Evolutionary conservation across 2,329 filamentous ascomycete species (phyloP).

Genomic region (Dactylellina sp.): DNA sequence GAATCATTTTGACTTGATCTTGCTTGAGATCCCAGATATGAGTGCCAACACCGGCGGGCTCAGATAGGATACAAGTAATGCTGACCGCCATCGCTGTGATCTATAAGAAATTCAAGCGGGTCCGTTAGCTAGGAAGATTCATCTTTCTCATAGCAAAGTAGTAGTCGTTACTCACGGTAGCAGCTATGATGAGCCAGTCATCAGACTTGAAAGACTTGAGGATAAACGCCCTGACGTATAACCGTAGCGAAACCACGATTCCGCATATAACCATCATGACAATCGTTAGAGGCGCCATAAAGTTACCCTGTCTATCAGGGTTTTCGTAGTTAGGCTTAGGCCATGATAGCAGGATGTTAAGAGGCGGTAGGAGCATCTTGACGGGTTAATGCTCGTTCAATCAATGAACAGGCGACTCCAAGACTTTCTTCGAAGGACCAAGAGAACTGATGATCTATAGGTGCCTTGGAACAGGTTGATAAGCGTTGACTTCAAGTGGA

Average conservation of each 20-base stretch:
- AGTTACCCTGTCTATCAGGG: slow-evolving; percentile 42
- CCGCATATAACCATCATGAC: slow-evolving; percentile 64
- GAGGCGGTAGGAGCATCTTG: slow-evolving; percentile 44
- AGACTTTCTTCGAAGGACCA: background rate
- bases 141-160: background rate
- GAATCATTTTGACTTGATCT: slow-evolving; percentile 32
- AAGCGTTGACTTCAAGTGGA: no score
- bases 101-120: background rate
- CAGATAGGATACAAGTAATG: slow-evolving; percentile 44
- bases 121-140: slow-evolving; percentile 5
- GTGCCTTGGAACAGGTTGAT: background rate
- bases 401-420: slow-evolving; percentile 31
- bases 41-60: slow-evolving; percentile 36
- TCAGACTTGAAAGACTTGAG: slow-evolving; percentile 62
- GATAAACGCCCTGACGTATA: slow-evolving; percentile 64
- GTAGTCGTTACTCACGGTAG: slow-evolving; percentile 58
- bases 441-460: background rate
- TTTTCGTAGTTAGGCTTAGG: slow-evolving; percentile 47
- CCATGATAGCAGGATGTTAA: slow-evolving; percentile 35
- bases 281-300: slow-evolving; percentile 58
- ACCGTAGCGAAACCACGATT: slow-evolving; percentile 63
- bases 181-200: slow-evolving; percentile 61
- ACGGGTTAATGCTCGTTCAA: slow-evolving; percentile 16
- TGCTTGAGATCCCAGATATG: slow-evolving; percentile 46
- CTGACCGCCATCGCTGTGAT: slow-evolving; percentile 49